Base-by-base conservation (phyloP, 805 yeast species). In the Metschnikowia orientalis region DNA sequence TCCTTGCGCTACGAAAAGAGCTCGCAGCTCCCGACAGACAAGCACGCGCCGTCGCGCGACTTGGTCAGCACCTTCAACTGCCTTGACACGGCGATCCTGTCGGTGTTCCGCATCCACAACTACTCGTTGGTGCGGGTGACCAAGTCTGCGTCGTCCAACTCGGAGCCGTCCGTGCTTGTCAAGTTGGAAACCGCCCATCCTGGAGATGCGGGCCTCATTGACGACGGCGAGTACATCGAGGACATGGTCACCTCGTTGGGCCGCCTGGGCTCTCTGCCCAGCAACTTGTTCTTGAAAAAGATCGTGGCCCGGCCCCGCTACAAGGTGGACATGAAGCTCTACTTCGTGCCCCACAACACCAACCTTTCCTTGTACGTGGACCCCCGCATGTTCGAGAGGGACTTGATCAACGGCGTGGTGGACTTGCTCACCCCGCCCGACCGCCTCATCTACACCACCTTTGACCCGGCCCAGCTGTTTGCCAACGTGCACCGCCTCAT, bases 251-350 rank as follows among this genome's bases (percentile, higher is more conserved):
- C 58, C 28, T 53, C 63, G 8, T 53, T 69, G 19, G 75, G 75
- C 2, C 50, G 51, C 18, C 41, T 47, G 2, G 67, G 67, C 16
- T 73, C 70, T 29, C 54, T 60, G 19, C 73, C 77, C 2, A 57
- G 67, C 17, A 66, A 75, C 23, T 54, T 69, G 4, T 77, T 73
- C 45, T 54, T 77, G 30, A 77, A 77, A 51, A 74, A 74, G 38
- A 61, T 70, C 15, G 69, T 76, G 20, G 81, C 81, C 9, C 58
- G 81, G 43, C 83, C 83, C 8, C 53, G 83, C 20, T 77, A 77
- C 52, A 77, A 77, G 48, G 62, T 75, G 4, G 74, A 73, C 42
- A 77, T 77, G 83, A 72, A 75, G 48, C 69, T 77, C n/a, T 77
- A 71, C 52, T 44, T 77, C 12, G 54, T 77, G 5, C 79, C 80